Percentiles rank a stretch among this genome's conserved stretches.
Conservation (phyloP, 73 alveolate genomes). For the Stentor roeselii region DNA sequence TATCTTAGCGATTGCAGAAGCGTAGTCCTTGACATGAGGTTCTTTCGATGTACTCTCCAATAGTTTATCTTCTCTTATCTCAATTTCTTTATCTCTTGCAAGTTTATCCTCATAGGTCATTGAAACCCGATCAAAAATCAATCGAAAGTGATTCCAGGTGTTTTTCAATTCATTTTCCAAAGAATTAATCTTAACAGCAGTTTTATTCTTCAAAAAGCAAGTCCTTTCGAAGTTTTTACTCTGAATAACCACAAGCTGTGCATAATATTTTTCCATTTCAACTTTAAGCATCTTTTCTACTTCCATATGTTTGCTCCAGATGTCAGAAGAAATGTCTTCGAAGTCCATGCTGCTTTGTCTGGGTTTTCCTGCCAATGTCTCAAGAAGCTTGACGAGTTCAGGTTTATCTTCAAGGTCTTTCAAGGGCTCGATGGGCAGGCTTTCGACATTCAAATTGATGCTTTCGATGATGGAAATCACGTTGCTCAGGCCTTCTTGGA, state of each 20-base stretch:
- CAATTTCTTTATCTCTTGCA: not conserved
- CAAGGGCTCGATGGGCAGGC: not conserved
- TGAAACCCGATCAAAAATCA: not conserved
- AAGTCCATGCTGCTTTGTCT: not conserved
- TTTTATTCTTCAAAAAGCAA: not conserved
- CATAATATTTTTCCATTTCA: not conserved
- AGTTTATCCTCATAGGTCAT: not conserved
- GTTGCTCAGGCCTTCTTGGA: not conserved
- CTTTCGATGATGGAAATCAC: not conserved
- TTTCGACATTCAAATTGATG: not conserved
- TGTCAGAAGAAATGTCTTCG: not conserved
- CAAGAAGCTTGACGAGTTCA: not conserved
- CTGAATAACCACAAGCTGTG: not conserved
- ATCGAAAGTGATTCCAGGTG: not conserved
- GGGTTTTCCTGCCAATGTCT: not conserved
- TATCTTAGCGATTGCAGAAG: not conserved
- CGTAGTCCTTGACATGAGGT: not conserved
- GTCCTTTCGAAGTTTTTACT: not conserved
- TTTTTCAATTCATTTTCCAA: not conserved
- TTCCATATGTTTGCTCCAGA: constrained; percentile 8
- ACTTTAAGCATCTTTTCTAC: constrained; percentile 20
- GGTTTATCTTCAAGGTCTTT: not conserved
- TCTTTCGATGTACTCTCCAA: not conserved
- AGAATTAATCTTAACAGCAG: not conserved
- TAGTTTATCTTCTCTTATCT: not conserved